A percentile compares a stretch with the other conserved stretches of the same genome.
phyloP scores from a whole-genome alignment of 768 basidiomycete genomes.

The Naganishia randhawae region DNA sequence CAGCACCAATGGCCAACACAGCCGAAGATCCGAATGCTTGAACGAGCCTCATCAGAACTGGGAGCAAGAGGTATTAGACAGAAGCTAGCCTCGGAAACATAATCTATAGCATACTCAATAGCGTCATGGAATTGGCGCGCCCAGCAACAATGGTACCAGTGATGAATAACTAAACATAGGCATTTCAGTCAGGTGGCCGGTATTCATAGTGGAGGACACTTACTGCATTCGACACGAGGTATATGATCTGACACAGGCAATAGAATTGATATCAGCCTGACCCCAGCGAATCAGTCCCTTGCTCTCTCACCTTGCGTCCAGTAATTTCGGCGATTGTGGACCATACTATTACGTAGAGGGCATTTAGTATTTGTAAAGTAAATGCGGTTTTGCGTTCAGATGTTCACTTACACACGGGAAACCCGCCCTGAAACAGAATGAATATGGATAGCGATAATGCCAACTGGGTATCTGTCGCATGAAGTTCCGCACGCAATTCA shows the following conservation, averaged over 20 bases:
- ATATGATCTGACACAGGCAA: constrained; percentile 32
- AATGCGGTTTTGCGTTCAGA: background rate
- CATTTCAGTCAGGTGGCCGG: background rate
- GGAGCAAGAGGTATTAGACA: background rate
- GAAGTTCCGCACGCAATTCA: constrained; percentile 42
- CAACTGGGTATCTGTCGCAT: constrained; percentile 46
- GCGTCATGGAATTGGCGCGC: constrained; percentile 42
- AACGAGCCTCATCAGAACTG: constrained; percentile 38
- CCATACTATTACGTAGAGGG: constrained; percentile 24
- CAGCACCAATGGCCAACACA: constrained; percentile 47
- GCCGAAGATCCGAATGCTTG: constrained; percentile 48
- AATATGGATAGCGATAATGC: constrained; percentile 48
- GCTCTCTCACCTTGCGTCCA: constrained; percentile 40
- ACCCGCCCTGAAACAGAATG: constrained; percentile 43
- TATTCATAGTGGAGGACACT: constrained; percentile 7
- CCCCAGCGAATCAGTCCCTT: background rate
- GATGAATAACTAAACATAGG: constrained; percentile 41
- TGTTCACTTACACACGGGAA: constrained; percentile 27
- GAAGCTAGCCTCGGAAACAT: background rate
- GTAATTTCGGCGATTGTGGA: constrained; percentile 30
- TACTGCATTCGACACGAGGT: constrained; percentile 48
- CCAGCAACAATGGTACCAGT: constrained; percentile 44
- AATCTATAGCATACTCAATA: constrained; percentile 37
- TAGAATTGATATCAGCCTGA: background rate
- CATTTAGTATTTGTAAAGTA: background rate